phyloP scores from a whole-genome alignment of 495 filamentous ascomycete genomes.

The Copromyces sp. region DNA sequence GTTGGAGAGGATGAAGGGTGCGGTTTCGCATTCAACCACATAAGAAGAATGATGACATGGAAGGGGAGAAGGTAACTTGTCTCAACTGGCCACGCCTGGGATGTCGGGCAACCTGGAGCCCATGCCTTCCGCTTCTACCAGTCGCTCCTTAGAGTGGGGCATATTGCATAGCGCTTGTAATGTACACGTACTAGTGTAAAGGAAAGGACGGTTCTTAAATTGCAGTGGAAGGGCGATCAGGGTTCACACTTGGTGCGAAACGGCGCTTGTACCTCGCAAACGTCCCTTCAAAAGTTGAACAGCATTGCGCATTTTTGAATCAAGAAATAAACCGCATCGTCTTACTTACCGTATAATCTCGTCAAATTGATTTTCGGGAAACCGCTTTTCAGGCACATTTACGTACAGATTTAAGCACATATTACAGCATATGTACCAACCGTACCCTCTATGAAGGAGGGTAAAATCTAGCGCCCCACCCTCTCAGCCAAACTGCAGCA shows the following conservation, averaged over 20 bases:
- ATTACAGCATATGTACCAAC: too few species aligned
- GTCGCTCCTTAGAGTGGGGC: not conserved
- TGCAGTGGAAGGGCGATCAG: not conserved
- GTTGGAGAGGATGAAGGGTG: not conserved
- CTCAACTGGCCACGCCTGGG: not conserved
- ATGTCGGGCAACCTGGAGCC: not conserved
- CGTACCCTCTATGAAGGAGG: too few species aligned
- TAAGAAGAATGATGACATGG: not conserved
- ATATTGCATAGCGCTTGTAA: too few species aligned
- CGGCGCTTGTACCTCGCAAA: not conserved
- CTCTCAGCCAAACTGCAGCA: too few species aligned
- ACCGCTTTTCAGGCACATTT: too few species aligned
- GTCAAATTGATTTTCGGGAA: too few species aligned
- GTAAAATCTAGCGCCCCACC: too few species aligned
- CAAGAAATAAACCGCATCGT: not conserved
- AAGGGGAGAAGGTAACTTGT: not conserved
- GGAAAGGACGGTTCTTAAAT: not conserved
- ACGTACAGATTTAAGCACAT: too few species aligned
- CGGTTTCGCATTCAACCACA: not conserved
- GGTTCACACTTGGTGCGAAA: not conserved
- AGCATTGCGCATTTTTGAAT: not conserved
- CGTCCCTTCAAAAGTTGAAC: not conserved
- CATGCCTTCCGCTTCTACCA: not conserved
- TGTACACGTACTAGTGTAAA: too few species aligned
- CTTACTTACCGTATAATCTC: too few species aligned